Percentiles rank a stretch among this genome's conserved stretches.
Evolutionary conservation across 2,329 filamentous ascomycete species (phyloP).

Genomic region (Fusarium pseudograminearum): DNA sequence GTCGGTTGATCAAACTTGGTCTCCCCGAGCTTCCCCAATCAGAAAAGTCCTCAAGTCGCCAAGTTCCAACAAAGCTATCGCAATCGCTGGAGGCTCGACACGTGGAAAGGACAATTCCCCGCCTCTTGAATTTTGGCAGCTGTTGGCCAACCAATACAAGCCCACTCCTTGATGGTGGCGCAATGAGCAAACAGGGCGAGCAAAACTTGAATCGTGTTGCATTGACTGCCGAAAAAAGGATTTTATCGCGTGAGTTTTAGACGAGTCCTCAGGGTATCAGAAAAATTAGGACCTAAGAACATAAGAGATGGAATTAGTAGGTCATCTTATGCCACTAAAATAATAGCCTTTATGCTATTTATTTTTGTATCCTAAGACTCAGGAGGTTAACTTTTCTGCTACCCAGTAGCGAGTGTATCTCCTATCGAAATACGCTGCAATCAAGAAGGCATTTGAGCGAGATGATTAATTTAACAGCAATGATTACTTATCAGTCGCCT

Average conservation of each 20-base stretch:
- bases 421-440: neutral
- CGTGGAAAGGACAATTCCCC: conserved; percentile 33
- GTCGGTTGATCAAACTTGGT: neutral
- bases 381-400: too few relatives aligned
- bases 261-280: too few relatives aligned
- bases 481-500: neutral
- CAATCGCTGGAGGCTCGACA: conserved; percentile 22
- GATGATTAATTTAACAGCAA: neutral
- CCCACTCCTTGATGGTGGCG: conserved; percentile 26
- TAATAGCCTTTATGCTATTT: too few relatives aligned
- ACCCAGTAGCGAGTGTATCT: too few relatives aligned
- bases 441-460: neutral
- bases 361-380: too few relatives aligned
- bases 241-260: neutral
- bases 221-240: neutral
- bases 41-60: neutral
- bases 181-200: conserved; percentile 2
- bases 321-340: too few relatives aligned
- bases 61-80: conserved; percentile 12
- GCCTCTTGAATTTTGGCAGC: conserved; percentile 25
- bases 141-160: conserved; percentile 23
- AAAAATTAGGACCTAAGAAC: too few relatives aligned
- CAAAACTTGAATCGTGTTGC: conserved; percentile 20
- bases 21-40: conserved; percentile 14
- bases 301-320: too few relatives aligned